Conservation (phyloP, 2,329 filamentous ascomycete species). For the Teratosphaeria zuluensis region DNA sequence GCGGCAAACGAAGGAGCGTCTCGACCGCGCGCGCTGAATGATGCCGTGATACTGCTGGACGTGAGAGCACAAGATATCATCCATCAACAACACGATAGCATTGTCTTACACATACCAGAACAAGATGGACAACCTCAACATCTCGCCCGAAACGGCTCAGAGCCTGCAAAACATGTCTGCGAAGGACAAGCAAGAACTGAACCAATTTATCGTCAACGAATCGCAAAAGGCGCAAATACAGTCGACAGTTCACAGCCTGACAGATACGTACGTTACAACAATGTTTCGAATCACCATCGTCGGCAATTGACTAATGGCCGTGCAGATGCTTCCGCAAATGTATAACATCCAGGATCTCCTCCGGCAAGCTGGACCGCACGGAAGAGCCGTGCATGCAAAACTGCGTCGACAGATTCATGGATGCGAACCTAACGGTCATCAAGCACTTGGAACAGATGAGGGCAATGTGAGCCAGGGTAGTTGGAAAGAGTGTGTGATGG, state of each 20-base stretch:
- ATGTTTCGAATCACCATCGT: conserved; percentile 35
- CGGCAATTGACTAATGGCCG: conserved; percentile 17
- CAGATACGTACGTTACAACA: conserved; percentile 22
- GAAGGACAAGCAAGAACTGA: conserved; percentile 53
- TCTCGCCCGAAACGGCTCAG: conserved; percentile 17
- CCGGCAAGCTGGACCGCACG: conserved; percentile 59
- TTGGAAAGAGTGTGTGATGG: not conserved
- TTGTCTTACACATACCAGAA: not conserved
- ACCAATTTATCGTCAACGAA: conserved; percentile 56
- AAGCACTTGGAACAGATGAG: conserved; percentile 64
- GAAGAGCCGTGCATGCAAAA: conserved; percentile 83
- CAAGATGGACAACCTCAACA: conserved; percentile 19
- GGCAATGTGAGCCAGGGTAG: conserved; percentile 1
- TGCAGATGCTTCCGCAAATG: conserved; percentile 95
- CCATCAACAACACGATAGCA: not conserved
- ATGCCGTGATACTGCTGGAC: not conserved
- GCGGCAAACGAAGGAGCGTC: not conserved
- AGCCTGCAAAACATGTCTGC: conserved; percentile 19
- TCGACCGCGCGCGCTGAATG: not conserved
- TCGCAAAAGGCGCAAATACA: conserved; percentile 66
- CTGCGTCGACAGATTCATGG: conserved; percentile 89
- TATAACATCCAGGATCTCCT: conserved; percentile 63
- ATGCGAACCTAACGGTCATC: conserved; percentile 76
- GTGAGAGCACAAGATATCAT: not conserved
- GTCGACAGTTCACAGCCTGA: conserved; percentile 28